Conservation (phyloP, 2,329 filamentous ascomycete species). For the Aspergillus eucalypticola region DNA sequence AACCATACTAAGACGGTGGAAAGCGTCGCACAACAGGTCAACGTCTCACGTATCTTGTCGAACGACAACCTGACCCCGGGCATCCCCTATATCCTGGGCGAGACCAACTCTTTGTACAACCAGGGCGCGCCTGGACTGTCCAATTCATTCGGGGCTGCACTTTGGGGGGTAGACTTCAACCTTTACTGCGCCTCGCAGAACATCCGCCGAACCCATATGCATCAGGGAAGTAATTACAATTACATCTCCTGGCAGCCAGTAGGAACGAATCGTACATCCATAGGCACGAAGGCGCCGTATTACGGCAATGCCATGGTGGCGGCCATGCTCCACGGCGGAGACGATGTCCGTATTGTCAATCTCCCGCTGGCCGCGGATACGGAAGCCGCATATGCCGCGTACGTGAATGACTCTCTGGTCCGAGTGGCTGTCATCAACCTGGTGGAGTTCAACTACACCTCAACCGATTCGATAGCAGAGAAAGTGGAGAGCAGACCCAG, state of each 20-base stretch:
- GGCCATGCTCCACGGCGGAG: slow-evolving; percentile 50
- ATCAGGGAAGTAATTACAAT: slow-evolving; percentile 64
- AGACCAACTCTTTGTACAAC: slow-evolving; percentile 64
- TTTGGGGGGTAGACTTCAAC: slow-evolving; percentile 66
- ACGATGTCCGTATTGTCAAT: slow-evolving; percentile 51
- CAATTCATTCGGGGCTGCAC: slow-evolving; percentile 65
- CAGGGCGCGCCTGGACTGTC: slow-evolving; percentile 63
- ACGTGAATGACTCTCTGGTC: slow-evolving; percentile 41
- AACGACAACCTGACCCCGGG: slow-evolving; percentile 26
- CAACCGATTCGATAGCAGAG: slow-evolving; percentile 22
- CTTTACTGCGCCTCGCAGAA: slow-evolving; percentile 58
- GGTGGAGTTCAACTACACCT: slow-evolving; percentile 55
- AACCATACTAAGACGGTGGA: slow-evolving; percentile 59
- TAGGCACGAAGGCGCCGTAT: slow-evolving; percentile 64
- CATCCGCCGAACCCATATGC: slow-evolving; percentile 63
- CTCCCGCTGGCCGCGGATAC: slow-evolving; percentile 44
- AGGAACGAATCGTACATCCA: slow-evolving; percentile 49
- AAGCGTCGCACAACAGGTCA: slow-evolving; percentile 26
- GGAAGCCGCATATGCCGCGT: slow-evolving; percentile 52
- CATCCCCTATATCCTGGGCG: slow-evolving; percentile 59
- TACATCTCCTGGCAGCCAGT: slow-evolving; percentile 64
- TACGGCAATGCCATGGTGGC: slow-evolving; percentile 64
- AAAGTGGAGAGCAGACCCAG: slow-evolving; percentile 31
- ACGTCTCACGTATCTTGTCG: slow-evolving; percentile 49
- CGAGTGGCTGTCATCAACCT: slow-evolving; percentile 61